Base-by-base conservation (phyloP, 2,329 filamentous ascomycete genomes). In the Ophiostoma sp. region DNA sequence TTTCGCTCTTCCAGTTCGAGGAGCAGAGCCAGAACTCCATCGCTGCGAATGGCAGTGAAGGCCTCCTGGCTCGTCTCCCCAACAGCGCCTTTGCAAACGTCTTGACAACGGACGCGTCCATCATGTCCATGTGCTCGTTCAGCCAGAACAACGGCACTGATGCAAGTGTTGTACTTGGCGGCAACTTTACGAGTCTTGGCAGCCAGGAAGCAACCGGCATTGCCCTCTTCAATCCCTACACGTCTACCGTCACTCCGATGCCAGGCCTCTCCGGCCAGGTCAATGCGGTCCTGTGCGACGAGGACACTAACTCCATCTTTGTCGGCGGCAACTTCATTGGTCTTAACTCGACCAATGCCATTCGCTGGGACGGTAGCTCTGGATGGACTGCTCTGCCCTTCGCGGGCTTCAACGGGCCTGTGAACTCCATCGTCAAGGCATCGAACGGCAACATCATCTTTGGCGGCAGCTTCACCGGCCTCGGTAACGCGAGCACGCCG, bases 121-220 rank as follows among this genome's bases (percentile, higher is more conserved):
- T 99, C 75, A 85, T 88, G 75, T 85, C 92, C 72, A 95, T 99
- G 90, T 99, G 95, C 80, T 81, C 89, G 27, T 91, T 94, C 74
- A 82, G 87, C 66, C 80, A 83, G 73, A 82, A 84, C 69, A 84
- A 91, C 77, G 90, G 90, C 72, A 84, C 82, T 5, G 79, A 89
- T 68, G 82, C 85, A n/a, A 89, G 90, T 55, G 85, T 98, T 41
- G 85, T 98, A 64, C 85, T 99, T 16, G 95, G 91, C 68, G 95
- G 95, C 64, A 98, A 98, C 80, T 99, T 99, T 76, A 98, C 95
- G 44, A 96, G 92, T 77, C 80, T 99, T 71, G 91, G 89, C 69
- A 88, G 88, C 69, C 84, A 89, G 68, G 81, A 91, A 75, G 92
- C 93, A 2, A 87, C 87, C 67, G 91, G 91, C 62, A 86, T 96